phyloP scores from a whole-genome alignment of 2,329 filamentous ascomycete species.

The Hymenoscyphus albidus region DNA sequence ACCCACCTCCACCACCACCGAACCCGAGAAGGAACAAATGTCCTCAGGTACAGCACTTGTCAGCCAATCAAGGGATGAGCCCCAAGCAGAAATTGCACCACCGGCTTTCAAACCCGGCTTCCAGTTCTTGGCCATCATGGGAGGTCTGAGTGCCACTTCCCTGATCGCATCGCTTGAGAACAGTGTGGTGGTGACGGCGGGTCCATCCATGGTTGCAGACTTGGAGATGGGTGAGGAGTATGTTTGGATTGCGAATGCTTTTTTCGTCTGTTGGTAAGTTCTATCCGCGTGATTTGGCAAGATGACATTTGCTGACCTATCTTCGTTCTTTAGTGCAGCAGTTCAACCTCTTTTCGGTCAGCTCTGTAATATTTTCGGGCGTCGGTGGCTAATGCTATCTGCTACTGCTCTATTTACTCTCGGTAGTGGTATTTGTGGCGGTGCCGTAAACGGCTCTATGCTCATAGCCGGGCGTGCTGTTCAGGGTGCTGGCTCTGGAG shows the following conservation, averaged over 20 bases:
- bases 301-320: background rate
- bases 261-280: background rate
- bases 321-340: conserved; percentile 31
- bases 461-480: conserved; percentile 48
- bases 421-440: conserved; percentile 50
- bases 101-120: background rate
- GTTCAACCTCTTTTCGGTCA: conserved; percentile 50
- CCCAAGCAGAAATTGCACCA: background rate
- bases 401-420: conserved; percentile 46
- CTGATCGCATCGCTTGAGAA: conserved; percentile 4
- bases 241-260: conserved; percentile 2
- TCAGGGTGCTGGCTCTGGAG: conserved; percentile 38
- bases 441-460: conserved; percentile 40
- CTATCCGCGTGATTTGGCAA: background rate
- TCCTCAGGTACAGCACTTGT: background rate
- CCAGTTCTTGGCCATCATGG: background rate
- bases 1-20: background rate
- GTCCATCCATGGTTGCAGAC: background rate
- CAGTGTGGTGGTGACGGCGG: conserved; percentile 1
- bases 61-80: background rate
- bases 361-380: conserved; percentile 50
- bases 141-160: background rate
- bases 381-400: conserved; percentile 40
- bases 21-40: background rate
- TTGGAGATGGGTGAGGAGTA: background rate